phyloP scores from a whole-genome alignment of 257 asterid species.

The Salvia miltiorrhiza region DNA sequence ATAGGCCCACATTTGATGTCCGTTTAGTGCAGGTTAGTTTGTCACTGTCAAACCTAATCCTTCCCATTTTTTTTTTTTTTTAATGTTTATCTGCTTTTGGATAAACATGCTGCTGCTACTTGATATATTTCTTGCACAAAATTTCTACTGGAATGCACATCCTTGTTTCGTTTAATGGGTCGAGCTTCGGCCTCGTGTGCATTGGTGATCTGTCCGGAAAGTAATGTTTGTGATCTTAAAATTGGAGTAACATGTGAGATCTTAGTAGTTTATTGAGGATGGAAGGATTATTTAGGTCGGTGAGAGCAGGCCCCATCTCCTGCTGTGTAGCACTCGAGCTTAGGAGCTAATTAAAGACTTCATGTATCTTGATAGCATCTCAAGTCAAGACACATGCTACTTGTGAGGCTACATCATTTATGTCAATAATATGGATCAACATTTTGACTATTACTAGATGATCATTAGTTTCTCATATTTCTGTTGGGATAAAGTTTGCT shows the following conservation, averaged over 20 bases:
- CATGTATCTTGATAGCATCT: too few relatives aligned
- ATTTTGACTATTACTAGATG: neutral
- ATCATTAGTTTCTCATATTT: neutral
- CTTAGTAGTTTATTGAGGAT: neutral
- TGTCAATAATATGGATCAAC: too few relatives aligned
- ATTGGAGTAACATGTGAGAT: neutral
- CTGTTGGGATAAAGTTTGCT: neutral
- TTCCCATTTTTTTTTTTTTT: neutral
- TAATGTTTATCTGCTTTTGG: neutral
- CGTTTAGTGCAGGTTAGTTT: conserved; percentile 85
- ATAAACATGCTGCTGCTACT: neutral
- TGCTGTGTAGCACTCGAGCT: neutral
- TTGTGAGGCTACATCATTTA: too few relatives aligned
- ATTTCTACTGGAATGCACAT: neutral
- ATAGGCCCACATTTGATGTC: conserved; percentile 92
- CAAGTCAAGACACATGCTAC: too few relatives aligned
- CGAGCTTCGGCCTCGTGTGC: neutral
- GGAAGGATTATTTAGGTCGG: neutral
- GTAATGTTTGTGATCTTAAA: neutral
- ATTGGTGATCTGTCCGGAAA: neutral
- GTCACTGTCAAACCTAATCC: neutral
- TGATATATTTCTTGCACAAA: neutral
- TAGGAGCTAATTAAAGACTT: too few relatives aligned
- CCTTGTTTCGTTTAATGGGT: neutral
- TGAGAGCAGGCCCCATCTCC: neutral